Conservation (phyloP, 345 rosid genomes). For the Crucihimalaya himalaica region DNA sequence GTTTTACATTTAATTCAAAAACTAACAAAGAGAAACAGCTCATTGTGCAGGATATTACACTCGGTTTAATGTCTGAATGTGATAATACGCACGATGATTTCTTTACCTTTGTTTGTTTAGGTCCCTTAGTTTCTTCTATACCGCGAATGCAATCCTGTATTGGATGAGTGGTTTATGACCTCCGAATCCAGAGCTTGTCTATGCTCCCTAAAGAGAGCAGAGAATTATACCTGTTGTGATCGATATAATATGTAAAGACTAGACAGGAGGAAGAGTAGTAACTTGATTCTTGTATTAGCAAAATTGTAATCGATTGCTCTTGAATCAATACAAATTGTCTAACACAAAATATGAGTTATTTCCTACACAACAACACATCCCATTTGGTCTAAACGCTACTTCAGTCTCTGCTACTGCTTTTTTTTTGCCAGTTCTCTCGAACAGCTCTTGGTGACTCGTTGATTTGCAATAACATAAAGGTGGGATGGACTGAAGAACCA, state of each 20-base stretch:
- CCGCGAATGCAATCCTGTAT: neutral
- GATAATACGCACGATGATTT: constrained; percentile 15
- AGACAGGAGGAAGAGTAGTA: constrained; percentile 5
- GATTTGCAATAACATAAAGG: constrained; percentile 11
- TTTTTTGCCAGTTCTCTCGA: neutral
- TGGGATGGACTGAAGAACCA: neutral
- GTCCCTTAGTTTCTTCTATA: constrained; percentile 2
- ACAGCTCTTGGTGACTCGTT: constrained; percentile 10
- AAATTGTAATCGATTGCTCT: neutral
- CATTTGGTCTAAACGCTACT: constrained; percentile 24
- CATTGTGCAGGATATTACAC: constrained; percentile 5
- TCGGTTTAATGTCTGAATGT: constrained; percentile 20
- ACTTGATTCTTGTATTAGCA: constrained; percentile 17
- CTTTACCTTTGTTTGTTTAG: constrained; percentile 5
- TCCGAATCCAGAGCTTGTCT: neutral
- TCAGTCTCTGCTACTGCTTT: neutral
- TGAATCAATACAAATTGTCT: constrained; percentile 3
- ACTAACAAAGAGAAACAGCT: constrained; percentile 17
- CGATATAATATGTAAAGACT: constrained; percentile 7
- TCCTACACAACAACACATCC: constrained; percentile 31
- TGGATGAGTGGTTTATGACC: neutral
- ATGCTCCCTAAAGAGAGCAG: neutral
- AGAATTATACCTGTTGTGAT: constrained; percentile 1
- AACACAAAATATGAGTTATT: neutral
- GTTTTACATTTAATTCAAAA: too few relatives aligned